These are phyloP conservation scores for Yamadazyma diddensiae DNA, from an alignment of 1,139 yeast genomes.

Conservation along the genomic window DNA sequence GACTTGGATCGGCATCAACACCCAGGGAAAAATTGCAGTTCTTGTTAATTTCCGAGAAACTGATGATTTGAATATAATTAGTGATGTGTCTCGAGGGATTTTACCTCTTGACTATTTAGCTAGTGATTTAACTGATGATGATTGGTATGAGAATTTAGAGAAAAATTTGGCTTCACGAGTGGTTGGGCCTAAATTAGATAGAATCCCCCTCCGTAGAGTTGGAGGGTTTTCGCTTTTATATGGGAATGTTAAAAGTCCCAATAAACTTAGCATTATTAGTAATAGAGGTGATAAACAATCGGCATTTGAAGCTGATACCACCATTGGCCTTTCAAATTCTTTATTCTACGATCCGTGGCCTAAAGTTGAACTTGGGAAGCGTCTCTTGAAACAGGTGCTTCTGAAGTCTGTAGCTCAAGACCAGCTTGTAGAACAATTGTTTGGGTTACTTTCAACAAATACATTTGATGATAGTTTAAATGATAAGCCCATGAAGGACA, in stretches of 20 bases:
- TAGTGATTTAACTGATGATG: conserved; percentile 34
- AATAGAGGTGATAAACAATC: conserved; percentile 46
- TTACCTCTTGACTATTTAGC: conserved; percentile 59
- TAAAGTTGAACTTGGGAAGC: conserved; percentile 57
- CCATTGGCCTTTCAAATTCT: conserved; percentile 66
- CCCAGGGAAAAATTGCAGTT: conserved; percentile 64
- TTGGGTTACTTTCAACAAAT: conserved; percentile 51
- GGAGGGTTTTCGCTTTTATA: conserved; percentile 86
- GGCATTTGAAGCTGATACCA: conserved; percentile 23
- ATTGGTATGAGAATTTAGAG: conserved; percentile 45
- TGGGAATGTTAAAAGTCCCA: conserved; percentile 49
- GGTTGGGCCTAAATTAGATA: conserved; percentile 2
- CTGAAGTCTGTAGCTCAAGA: conserved; percentile 33
- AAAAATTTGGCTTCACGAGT: conserved; percentile 21
- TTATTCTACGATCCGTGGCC: conserved; percentile 67
- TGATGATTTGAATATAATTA: conserved; percentile 21
- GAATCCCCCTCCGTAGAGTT: conserved; percentile 40
- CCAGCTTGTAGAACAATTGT: conserved; percentile 47
- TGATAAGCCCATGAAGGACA: conserved; percentile 22
- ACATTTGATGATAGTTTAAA: conserved; percentile 32
- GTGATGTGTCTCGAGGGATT: conserved; percentile 67
- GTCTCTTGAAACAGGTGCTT: conserved; percentile 39
- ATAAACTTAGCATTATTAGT: conserved; percentile 48
- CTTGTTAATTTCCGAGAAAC: conserved; percentile 68
- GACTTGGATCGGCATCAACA: conserved; percentile 84